phyloP scores from a whole-genome alignment of 192 early-diverging fungal genomes.

The Backusella circina region DNA sequence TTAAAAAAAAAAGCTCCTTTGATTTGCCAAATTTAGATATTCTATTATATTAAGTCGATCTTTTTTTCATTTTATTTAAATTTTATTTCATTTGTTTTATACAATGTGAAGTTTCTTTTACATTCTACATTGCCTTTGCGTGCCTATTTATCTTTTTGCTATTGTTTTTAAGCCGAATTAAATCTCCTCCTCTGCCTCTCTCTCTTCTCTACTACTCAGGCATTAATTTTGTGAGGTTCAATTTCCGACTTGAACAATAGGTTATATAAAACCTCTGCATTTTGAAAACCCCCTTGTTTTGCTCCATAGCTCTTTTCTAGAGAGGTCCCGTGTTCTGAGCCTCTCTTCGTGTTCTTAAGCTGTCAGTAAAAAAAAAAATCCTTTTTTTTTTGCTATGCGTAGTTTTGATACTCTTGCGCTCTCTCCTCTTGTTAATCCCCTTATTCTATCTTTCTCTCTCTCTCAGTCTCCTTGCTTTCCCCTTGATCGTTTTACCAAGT shows the following conservation, averaged over 20 bases:
- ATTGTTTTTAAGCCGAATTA: neutral
- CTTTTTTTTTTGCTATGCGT: neutral
- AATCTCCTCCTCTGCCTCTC: neutral
- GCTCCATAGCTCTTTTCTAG: neutral
- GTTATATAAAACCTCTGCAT: neutral
- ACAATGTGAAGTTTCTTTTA: neutral
- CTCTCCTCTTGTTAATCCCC: neutral
- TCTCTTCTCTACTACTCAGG: neutral
- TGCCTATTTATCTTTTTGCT: neutral
- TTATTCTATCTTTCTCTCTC: neutral
- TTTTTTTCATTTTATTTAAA: too few species aligned
- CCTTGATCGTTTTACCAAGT: neutral
- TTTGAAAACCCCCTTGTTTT: neutral
- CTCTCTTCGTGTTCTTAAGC: neutral
- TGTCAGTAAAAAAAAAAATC: neutral
- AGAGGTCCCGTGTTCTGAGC: neutral
- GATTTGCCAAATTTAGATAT: neutral
- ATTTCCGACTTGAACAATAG: neutral
- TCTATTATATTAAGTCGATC: conserved; percentile 1
- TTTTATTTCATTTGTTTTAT: neutral
- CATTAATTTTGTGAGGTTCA: neutral
- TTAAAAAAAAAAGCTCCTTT: neutral
- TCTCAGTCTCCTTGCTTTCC: neutral
- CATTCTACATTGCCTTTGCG: neutral
- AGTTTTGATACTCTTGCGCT: neutral